A percentile compares a stretch with the other conserved stretches of the same genome.
Evolutionary conservation across 2,329 filamentous ascomycete genomes (phyloP).

Genomic region (Exophiala dermatitidis): DNA sequence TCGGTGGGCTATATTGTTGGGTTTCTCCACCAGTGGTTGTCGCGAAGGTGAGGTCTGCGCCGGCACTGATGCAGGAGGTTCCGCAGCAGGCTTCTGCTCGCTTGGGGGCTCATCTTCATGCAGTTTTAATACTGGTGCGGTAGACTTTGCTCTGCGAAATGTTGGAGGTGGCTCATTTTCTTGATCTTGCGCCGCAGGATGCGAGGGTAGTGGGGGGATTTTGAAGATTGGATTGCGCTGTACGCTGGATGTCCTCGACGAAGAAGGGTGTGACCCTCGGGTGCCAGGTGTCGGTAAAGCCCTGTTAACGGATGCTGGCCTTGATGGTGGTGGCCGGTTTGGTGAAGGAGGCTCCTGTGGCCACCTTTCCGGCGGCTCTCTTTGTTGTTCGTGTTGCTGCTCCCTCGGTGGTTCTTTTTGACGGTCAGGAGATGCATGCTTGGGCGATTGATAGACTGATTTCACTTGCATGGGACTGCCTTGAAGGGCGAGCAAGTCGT

Average conservation of each 20-base stretch:
- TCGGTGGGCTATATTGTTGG: conserved; percentile 66
- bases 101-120: conserved; percentile 40
- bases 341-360: conserved; percentile 17
- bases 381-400: conserved; percentile 1
- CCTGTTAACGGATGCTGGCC: conserved; percentile 25
- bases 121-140: conserved; percentile 51
- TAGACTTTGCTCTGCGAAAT: conserved; percentile 56
- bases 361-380: conserved; percentile 1
- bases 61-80: conserved; percentile 35
- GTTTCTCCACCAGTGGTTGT: conserved; percentile 47
- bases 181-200: conserved; percentile 65
- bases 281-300: conserved; percentile 38
- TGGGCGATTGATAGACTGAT: conserved; percentile 17
- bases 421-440: conserved; percentile 10
- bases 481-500: conserved; percentile 21
- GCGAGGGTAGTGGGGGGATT: conserved; percentile 48
- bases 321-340: conserved; percentile 14
- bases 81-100: conserved; percentile 30
- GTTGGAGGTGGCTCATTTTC: conserved; percentile 73
- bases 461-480: conserved; percentile 26
- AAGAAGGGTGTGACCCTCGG: conserved; percentile 33
- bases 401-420: conserved; percentile 6
- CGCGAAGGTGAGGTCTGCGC: conserved; percentile 38
- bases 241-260: conserved; percentile 36
- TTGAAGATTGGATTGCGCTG: conserved; percentile 51